Conservation (phyloP, 345 rosid genomes). For the Rhodamnia rubescens region DNA sequence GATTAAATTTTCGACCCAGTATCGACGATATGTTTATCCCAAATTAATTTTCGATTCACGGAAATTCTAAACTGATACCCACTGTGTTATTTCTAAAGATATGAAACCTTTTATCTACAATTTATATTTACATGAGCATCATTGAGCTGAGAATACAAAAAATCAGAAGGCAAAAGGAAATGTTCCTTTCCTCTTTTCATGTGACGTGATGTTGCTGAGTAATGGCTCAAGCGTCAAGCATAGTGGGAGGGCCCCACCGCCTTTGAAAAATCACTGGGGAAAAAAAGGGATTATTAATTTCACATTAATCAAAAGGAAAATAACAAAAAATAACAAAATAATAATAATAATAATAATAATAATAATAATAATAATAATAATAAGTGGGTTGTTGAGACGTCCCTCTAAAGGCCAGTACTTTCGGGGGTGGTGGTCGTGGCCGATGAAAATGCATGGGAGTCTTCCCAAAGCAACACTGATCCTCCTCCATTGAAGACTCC, state of each 20-base stretch:
- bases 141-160: not conserved
- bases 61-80: not conserved
- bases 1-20: not conserved
- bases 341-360: no score
- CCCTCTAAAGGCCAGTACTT: not conserved
- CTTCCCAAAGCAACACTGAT: not conserved
- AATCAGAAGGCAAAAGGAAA: not conserved
- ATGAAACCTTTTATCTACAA: not conserved
- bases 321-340: no score
- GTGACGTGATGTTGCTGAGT: not conserved
- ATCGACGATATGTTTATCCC: accelerated
- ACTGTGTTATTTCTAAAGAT: not conserved
- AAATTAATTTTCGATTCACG: not conserved
- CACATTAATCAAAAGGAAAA: not conserved
- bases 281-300: not conserved
- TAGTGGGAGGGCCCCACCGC: not conserved
- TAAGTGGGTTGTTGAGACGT: not conserved
- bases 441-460: not conserved
- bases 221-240: no score
- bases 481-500: not conserved
- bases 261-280: not conserved
- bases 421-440: not conserved
- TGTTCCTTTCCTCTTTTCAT: not conserved
- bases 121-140: not conserved
- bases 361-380: no score